Evolutionary conservation across 257 asterid species (phyloP).

Genomic region (Capsicum rhomboideum): DNA sequence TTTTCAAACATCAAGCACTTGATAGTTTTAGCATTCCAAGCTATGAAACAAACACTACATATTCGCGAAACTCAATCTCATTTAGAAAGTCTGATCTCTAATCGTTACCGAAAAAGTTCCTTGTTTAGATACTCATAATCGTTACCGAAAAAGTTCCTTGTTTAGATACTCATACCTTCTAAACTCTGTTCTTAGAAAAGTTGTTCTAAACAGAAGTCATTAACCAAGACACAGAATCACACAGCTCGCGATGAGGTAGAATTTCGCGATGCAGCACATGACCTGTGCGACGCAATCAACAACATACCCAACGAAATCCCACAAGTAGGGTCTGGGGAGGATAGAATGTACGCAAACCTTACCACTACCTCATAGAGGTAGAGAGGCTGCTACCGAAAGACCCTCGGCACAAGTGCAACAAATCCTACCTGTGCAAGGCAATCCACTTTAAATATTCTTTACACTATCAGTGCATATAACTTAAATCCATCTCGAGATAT

Average conservation of each 20-base stretch:
- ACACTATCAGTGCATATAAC: background rate
- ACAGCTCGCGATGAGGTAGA: background rate
- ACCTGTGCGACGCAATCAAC: too few relatives aligned
- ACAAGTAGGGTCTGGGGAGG: too few relatives aligned
- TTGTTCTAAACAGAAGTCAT: background rate
- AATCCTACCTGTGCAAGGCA: too few relatives aligned
- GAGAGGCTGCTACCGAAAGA: too few relatives aligned
- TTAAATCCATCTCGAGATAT: background rate
- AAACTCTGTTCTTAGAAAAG: background rate
- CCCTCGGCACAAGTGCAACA: too few relatives aligned
- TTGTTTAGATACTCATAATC: background rate
- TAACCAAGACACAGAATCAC: background rate
- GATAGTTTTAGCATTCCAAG: background rate
- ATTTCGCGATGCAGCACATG: background rate
- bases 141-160: too few relatives aligned
- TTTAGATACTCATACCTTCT: background rate
- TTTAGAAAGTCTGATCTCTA: background rate
- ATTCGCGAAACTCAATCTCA: background rate
- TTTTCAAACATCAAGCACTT: background rate
- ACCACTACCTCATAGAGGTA: too few relatives aligned
- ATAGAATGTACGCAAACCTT: too few relatives aligned
- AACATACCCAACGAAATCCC: too few relatives aligned
- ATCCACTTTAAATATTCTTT: background rate
- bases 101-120: background rate
- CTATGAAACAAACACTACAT: background rate